phyloP scores from a whole-genome alignment of 352 stramenopile species.

The Poterioochromonas sp. region DNA sequence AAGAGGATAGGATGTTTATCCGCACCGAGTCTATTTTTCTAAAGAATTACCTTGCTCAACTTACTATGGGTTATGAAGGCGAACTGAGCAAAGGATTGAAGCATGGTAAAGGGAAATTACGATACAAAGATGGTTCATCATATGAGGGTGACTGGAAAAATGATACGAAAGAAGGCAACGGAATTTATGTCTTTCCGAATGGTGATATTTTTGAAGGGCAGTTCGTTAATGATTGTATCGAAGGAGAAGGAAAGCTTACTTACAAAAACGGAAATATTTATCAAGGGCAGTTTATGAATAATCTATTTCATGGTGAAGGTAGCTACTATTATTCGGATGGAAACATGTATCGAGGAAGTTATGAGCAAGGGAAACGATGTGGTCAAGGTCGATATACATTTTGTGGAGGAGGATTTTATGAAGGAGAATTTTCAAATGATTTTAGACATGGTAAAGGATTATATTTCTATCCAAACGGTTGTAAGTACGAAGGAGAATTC shows the following conservation, averaged over 20 bases:
- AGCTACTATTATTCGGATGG: background rate
- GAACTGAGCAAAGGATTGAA: no score
- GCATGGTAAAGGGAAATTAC: conserved; percentile 60
- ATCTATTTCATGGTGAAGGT: background rate
- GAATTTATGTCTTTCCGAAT: background rate
- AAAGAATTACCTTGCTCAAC: no score
- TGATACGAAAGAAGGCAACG: background rate
- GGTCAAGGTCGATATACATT: background rate
- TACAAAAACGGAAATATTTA: no score
- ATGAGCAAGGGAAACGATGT: background rate
- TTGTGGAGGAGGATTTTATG: background rate
- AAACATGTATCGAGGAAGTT: background rate
- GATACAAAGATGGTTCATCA: conserved; percentile 51
- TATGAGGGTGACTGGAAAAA: conserved; percentile 23
- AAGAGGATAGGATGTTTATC: no score
- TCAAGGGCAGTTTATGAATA: conserved; percentile 2
- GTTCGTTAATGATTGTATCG: no score
- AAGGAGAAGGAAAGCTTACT: no score
- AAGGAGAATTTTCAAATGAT: background rate
- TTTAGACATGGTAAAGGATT: background rate
- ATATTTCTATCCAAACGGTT: background rate
- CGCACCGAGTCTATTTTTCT: no score
- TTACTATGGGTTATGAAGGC: no score
- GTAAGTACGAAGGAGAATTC: background rate
- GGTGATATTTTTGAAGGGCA: no score